Evolutionary conservation across 1,284 basidiomycete genomes (phyloP).

Genomic region (Fomitopsis betulina): DNA sequence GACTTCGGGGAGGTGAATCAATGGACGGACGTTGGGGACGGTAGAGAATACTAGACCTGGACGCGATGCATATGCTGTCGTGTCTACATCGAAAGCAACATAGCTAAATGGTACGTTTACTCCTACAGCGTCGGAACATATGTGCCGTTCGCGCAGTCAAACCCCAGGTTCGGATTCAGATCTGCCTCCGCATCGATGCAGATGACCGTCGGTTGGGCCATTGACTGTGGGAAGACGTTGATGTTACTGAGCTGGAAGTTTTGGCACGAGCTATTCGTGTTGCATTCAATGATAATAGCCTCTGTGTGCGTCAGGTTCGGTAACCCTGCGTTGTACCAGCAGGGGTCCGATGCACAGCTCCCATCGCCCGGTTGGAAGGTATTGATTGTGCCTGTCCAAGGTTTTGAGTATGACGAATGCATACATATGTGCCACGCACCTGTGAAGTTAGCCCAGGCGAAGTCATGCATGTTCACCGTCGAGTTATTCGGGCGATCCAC

Average conservation of each 20-base stretch:
- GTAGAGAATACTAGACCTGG: neutral
- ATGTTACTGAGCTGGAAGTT: neutral
- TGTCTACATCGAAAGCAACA: neutral
- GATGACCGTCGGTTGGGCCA: neutral
- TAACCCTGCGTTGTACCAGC: neutral
- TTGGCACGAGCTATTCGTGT: neutral
- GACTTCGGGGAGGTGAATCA: neutral
- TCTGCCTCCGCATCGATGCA: neutral
- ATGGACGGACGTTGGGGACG: neutral
- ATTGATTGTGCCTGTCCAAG: neutral
- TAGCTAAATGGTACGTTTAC: neutral
- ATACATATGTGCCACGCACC: neutral
- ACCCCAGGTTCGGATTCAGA: neutral
- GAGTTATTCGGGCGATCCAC: neutral
- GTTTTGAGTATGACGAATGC: neutral
- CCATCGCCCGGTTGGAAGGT: neutral
- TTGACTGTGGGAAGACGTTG: neutral
- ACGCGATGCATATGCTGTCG: neutral
- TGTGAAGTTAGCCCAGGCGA: conserved; percentile 1
- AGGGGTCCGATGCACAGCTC: neutral
- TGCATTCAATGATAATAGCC: neutral
- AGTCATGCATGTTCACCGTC: neutral
- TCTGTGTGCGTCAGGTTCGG: conserved; percentile 1
- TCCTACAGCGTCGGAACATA: neutral
- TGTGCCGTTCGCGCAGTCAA: neutral